Conservation (phyloP, 805 yeast species). For the Ogataea wickerhamii region DNA sequence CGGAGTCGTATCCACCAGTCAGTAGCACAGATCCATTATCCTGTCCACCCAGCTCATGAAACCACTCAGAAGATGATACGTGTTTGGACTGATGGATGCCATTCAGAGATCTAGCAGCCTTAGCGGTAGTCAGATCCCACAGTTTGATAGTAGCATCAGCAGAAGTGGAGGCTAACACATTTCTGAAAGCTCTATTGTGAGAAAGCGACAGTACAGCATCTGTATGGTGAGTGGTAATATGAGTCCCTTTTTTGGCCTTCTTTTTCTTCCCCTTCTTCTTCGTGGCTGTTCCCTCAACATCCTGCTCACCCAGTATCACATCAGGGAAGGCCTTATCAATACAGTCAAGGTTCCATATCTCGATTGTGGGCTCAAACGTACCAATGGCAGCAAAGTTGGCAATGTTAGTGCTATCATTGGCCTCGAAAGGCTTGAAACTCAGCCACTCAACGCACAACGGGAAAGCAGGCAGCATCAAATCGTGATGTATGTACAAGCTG, state of each 20-base stretch:
- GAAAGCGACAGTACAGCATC: slow-evolving; percentile 90
- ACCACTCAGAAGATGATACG: slow-evolving; percentile 89
- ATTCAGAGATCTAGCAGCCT: slow-evolving; percentile 74
- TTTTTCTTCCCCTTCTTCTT: slow-evolving; percentile 48
- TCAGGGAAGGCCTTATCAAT: slow-evolving; percentile 95
- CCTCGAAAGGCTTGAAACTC: slow-evolving; percentile 60
- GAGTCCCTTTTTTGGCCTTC: slow-evolving; percentile 45
- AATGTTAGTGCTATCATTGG: slow-evolving; percentile 42
- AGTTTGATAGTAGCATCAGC: slow-evolving; percentile 93
- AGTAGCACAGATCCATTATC: slow-evolving; percentile 63
- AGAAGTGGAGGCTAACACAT: slow-evolving; percentile 87
- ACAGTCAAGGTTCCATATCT: slow-evolving; percentile 92
- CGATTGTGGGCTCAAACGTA: slow-evolving; percentile 96
- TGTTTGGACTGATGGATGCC: slow-evolving; percentile 71
- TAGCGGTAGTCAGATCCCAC: slow-evolving; percentile 82
- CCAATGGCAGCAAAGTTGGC: slow-evolving; percentile 97
- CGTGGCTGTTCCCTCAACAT: slow-evolving; percentile 36
- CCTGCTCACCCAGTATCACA: slow-evolving; percentile 79
- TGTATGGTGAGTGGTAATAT: slow-evolving; percentile 74
- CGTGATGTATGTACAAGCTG: slow-evolving; percentile 90
- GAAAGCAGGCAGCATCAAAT: slow-evolving; percentile 93
- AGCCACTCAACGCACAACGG: slow-evolving; percentile 97
- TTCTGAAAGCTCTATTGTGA: slow-evolving; percentile 76
- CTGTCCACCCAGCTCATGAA: slow-evolving; percentile 36
- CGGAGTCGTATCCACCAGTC: slow-evolving; percentile 93